phyloP scores from a whole-genome alignment of 2,329 filamentous ascomycete species.

The Venturia aucupariae region DNA sequence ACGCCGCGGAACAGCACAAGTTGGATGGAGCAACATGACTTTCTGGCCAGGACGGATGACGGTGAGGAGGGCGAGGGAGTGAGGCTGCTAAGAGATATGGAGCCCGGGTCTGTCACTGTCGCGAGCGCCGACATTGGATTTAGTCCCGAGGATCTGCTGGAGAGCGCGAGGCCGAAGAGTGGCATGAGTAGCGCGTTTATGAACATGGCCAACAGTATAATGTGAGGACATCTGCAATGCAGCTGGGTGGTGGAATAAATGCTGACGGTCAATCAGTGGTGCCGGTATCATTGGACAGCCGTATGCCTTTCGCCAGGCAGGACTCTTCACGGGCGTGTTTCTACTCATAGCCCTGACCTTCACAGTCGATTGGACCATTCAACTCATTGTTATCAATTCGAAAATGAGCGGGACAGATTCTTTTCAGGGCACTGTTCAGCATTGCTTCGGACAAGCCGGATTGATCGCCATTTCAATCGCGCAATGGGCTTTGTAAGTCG shows the following conservation, averaged over 20 bases:
- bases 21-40: slow-evolving; percentile 3
- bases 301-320: slow-evolving; percentile 91
- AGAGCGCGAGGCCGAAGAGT: slow-evolving; percentile 66
- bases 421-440: slow-evolving; percentile 91
- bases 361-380: slow-evolving; percentile 93
- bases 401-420: slow-evolving; percentile 90
- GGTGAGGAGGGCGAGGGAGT: not conserved
- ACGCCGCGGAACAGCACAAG: slow-evolving; percentile 3
- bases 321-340: slow-evolving; percentile 68
- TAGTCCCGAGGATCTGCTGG: slow-evolving; percentile 49
- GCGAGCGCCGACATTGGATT: slow-evolving; percentile 48
- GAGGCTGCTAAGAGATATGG: slow-evolving; percentile 45
- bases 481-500: slow-evolving; percentile 86
- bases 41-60: not conserved
- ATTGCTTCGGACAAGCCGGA: slow-evolving; percentile 84
- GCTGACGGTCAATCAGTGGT: slow-evolving; percentile 31
- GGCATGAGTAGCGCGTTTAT: slow-evolving; percentile 84
- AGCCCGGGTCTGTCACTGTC: slow-evolving; percentile 69
- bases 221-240: slow-evolving; percentile 32
- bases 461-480: slow-evolving; percentile 84
- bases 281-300: slow-evolving; percentile 71
- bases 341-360: slow-evolving; percentile 73
- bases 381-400: slow-evolving; percentile 92
- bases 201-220: slow-evolving; percentile 99
- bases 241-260: slow-evolving; percentile 13